phyloP scores from a whole-genome alignment of 2,329 filamentous ascomycete genomes.

The Cladophialophora yegresii region DNA sequence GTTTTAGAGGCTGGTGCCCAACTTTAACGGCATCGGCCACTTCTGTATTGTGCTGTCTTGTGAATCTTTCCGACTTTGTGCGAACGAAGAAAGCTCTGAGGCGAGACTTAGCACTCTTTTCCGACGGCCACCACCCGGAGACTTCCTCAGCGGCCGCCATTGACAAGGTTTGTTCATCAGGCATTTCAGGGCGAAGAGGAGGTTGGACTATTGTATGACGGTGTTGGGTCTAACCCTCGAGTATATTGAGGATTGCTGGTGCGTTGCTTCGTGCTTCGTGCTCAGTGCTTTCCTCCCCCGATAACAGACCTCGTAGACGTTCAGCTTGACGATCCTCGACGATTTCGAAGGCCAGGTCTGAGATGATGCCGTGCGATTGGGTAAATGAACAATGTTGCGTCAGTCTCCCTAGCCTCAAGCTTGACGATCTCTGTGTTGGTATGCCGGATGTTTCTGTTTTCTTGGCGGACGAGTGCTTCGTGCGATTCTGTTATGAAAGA shows the following conservation, averaged over 20 bases:
- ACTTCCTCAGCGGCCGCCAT: slow-evolving; percentile 15
- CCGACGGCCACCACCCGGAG: slow-evolving; percentile 31
- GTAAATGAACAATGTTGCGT: background rate
- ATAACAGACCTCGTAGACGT: background rate
- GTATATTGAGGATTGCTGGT: background rate
- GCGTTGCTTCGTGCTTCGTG: background rate
- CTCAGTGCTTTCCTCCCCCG: background rate
- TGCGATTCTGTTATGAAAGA: background rate
- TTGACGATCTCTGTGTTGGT: slow-evolving; percentile 10
- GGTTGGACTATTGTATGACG: background rate
- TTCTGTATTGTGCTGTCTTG: slow-evolving; percentile 10
- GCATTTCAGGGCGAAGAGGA: slow-evolving; percentile 14
- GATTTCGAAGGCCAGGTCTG: background rate
- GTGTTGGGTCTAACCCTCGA: background rate
- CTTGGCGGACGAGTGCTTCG: background rate
- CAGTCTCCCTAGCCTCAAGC: slow-evolving; percentile 2
- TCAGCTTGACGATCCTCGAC: no score
- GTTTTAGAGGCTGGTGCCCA: background rate
- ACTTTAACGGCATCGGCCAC: background rate
- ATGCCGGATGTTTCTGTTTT: background rate
- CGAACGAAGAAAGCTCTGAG: slow-evolving; percentile 28
- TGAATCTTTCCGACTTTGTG: slow-evolving; percentile 25
- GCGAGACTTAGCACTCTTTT: slow-evolving; percentile 28
- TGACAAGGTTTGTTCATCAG: slow-evolving; percentile 11
- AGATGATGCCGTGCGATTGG: slow-evolving; percentile 4